A percentile compares a stretch with the other conserved stretches of the same genome.
These are phyloP conservation scores for Fusarium sulawesiense DNA, from an alignment of 2,329 filamentous ascomycete genomes.

Conservation along the genomic window DNA sequence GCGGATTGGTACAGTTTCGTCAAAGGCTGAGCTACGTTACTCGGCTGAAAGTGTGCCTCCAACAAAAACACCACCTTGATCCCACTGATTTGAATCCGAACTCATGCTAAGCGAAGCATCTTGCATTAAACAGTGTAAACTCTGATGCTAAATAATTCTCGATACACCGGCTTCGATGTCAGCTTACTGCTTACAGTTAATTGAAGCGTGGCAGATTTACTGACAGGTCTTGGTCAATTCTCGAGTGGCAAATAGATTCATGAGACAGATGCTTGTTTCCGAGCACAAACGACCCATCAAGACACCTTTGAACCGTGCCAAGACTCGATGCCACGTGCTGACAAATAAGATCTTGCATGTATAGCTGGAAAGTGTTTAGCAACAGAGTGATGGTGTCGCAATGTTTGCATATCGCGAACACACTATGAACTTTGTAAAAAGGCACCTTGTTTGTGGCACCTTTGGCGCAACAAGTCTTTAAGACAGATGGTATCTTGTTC, in stretches of 20 bases:
- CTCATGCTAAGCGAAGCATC: not conserved
- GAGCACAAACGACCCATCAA: not conserved
- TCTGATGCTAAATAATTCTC: not conserved
- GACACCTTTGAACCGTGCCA: not conserved
- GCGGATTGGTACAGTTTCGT: not conserved
- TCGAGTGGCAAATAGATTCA: not conserved
- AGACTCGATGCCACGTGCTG: not conserved
- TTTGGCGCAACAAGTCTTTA: too few relatives aligned
- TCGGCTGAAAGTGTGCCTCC: too few relatives aligned
- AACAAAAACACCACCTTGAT: not conserved
- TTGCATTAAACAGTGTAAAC: not conserved
- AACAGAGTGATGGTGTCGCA: not conserved
- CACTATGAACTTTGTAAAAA: too few relatives aligned
- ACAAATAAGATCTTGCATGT: not conserved
- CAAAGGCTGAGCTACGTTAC: too few relatives aligned
- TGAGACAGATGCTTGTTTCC: not conserved
- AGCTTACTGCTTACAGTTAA: not conserved
- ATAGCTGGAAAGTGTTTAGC: not conserved
- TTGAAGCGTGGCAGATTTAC: not conserved
- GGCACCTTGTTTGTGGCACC: too few relatives aligned
- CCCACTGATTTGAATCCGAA: not conserved
- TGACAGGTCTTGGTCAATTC: not conserved
- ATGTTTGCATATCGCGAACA: too few relatives aligned
- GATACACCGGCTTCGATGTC: not conserved
- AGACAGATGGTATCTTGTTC: too few relatives aligned